Evolutionary conservation across 148 eudicot genomes (phyloP).

Genomic region (Amaranthus palmeri): DNA sequence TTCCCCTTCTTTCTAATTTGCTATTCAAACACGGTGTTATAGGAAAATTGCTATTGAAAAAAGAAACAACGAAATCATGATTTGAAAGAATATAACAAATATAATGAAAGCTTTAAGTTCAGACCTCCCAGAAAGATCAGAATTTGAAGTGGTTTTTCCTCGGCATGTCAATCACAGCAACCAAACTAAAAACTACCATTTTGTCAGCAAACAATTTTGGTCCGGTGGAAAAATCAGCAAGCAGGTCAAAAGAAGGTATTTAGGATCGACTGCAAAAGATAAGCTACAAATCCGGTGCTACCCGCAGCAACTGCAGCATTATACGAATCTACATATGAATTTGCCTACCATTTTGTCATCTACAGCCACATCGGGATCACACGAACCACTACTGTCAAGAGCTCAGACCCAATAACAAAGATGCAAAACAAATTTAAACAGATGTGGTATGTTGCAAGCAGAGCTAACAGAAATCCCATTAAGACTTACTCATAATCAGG

Average conservation of each 20-base stretch:
- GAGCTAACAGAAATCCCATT: slow-evolving; percentile 13
- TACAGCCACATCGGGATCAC: slow-evolving; percentile 16
- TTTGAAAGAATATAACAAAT: too few species aligned
- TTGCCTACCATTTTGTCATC: slow-evolving; percentile 17
- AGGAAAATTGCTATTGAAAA: too few species aligned
- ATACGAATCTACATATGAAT: slow-evolving; percentile 16
- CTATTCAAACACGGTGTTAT: too few species aligned
- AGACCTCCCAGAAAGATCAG: too few species aligned
- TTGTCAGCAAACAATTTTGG: too few species aligned
- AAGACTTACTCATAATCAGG: slow-evolving; percentile 26
- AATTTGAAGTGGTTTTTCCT: too few species aligned
- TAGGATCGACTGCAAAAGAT: slow-evolving; percentile 18
- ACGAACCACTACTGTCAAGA: slow-evolving; percentile 33
- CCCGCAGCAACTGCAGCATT: slow-evolving; percentile 26
- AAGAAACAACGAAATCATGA: too few species aligned
- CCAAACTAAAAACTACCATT: too few species aligned
- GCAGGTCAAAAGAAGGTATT: slow-evolving; percentile 7
- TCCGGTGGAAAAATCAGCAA: slow-evolving; percentile 7
- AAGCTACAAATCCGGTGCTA: slow-evolving; percentile 17
- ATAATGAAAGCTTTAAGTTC: too few species aligned
- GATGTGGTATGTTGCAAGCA: slow-evolving; percentile 2
- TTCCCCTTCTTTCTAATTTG: too few species aligned
- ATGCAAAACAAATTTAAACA: background rate
- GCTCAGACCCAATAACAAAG: slow-evolving; percentile 25
- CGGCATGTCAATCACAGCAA: too few species aligned